These are phyloP conservation scores for Fragaria iinumae DNA, from an alignment of 306 rosid genomes.

Conservation along the genomic window DNA sequence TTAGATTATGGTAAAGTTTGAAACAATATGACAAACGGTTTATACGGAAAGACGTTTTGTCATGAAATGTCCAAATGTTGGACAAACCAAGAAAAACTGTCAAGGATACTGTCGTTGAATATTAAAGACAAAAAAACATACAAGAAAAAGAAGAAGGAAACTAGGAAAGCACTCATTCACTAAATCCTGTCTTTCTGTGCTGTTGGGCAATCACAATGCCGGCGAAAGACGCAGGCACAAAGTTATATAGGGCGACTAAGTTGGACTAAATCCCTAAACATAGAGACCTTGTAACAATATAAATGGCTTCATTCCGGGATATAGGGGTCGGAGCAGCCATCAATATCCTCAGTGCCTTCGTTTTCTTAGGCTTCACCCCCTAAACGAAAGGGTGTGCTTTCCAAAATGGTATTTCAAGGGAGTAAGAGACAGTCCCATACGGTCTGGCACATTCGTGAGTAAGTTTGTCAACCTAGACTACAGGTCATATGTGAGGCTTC, in stretches of 20 bases:
- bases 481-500: constrained; percentile 62
- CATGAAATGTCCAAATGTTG: neutral
- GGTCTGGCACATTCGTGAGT: too few species aligned
- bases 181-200: too few species aligned
- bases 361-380: too few species aligned
- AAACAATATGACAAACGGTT: neutral
- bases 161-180: too few species aligned
- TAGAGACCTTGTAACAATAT: neutral
- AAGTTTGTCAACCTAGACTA: too few species aligned
- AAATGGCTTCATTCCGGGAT: constrained; percentile 79
- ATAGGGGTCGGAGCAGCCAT: constrained; percentile 74
- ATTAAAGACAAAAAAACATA: too few species aligned
- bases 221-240: constrained; percentile 14
- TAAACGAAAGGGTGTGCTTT: constrained; percentile 46
- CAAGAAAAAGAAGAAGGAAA: neutral
- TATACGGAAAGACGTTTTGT: neutral
- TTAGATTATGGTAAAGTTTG: neutral
- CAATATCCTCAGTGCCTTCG: constrained; percentile 63
- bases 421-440: too few species aligned
- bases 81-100: neutral
- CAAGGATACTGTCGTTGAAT: too few species aligned
- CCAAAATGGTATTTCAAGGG: constrained; percentile 58
- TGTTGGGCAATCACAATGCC: neutral
- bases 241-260: neutral
- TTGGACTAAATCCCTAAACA: neutral